phyloP scores from a whole-genome alignment of 1,284 basidiomycete species.

The Mycosarcoma mackinlayi region DNA sequence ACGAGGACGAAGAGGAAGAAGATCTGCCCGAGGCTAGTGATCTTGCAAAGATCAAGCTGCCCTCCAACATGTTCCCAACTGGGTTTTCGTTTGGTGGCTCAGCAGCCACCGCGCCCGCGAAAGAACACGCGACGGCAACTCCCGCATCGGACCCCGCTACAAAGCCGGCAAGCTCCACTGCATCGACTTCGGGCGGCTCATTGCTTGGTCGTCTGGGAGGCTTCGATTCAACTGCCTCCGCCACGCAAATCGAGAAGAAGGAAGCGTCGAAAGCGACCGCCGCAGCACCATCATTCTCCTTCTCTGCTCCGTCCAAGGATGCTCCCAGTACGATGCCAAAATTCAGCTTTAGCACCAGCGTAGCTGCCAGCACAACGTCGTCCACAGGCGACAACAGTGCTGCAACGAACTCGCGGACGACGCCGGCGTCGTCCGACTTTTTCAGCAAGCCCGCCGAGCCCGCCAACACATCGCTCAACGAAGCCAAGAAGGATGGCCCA shows the following conservation, averaged over 20 bases:
- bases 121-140: slow-evolving; percentile 1
- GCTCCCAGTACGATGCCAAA: slow-evolving; percentile 24
- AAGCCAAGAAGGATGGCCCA: slow-evolving; percentile 58
- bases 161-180: neutral
- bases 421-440: slow-evolving; percentile 36
- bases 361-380: slow-evolving; percentile 4
- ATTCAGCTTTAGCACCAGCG: slow-evolving; percentile 48
- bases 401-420: slow-evolving; percentile 20
- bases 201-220: slow-evolving; percentile 44
- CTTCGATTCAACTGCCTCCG: slow-evolving; percentile 44
- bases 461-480: slow-evolving; percentile 17
- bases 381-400: slow-evolving; percentile 10
- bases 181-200: slow-evolving; percentile 8
- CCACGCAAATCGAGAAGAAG: slow-evolving; percentile 22
- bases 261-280: slow-evolving; percentile 18
- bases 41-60: slow-evolving; percentile 65
- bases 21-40: slow-evolving; percentile 60
- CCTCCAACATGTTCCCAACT: slow-evolving; percentile 59
- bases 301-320: slow-evolving; percentile 40
- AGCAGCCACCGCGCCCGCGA: slow-evolving; percentile 3
- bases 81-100: slow-evolving; percentile 58
- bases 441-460: slow-evolving; percentile 43
- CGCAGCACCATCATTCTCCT: slow-evolving; percentile 37
- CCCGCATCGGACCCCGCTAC: slow-evolving; percentile 5
- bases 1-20: slow-evolving; percentile 65